Conservation (phyloP, 768 basidiomycete genomes). For the Mrakia gelida region DNA sequence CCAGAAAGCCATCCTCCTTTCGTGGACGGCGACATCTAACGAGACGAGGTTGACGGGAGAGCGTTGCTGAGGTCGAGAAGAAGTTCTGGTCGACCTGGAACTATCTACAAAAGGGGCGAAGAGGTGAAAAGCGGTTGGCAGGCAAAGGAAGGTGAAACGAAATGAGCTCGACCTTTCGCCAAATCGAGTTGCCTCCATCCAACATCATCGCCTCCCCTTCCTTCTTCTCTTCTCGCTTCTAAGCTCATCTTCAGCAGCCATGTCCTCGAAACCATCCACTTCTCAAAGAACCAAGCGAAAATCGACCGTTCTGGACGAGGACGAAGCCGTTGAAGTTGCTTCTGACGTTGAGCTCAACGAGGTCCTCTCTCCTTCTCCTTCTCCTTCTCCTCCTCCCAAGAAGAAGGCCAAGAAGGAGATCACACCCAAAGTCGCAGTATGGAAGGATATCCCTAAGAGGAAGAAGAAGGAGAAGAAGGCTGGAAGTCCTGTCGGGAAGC, state of each 20-base stretch:
- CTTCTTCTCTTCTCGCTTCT: no score
- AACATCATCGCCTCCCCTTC: no score
- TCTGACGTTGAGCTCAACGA: not conserved
- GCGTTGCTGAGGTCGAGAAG: not conserved
- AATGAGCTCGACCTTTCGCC: no score
- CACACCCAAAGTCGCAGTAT: not conserved
- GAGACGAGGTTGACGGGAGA: not conserved
- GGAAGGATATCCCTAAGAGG: not conserved
- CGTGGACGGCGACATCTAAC: not conserved
- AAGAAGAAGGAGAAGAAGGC: not conserved
- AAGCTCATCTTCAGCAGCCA: no score
- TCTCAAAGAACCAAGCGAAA: no score
- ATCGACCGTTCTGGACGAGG: no score
- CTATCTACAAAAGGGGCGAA: not conserved
- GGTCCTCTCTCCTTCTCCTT: not conserved
- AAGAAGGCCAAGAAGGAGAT: conserved; percentile 1
- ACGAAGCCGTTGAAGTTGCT: not conserved
- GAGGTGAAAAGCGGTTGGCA: no score
- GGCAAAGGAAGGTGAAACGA: no score
- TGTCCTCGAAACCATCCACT: no score
- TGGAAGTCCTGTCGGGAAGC: not conserved
- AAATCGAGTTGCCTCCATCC: no score
- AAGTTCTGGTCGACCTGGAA: not conserved
- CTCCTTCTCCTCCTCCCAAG: not conserved
- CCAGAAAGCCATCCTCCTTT: not conserved